Base-by-base conservation (phyloP, 106 monocot genomes). In the Dendrobium officinale region DNA sequence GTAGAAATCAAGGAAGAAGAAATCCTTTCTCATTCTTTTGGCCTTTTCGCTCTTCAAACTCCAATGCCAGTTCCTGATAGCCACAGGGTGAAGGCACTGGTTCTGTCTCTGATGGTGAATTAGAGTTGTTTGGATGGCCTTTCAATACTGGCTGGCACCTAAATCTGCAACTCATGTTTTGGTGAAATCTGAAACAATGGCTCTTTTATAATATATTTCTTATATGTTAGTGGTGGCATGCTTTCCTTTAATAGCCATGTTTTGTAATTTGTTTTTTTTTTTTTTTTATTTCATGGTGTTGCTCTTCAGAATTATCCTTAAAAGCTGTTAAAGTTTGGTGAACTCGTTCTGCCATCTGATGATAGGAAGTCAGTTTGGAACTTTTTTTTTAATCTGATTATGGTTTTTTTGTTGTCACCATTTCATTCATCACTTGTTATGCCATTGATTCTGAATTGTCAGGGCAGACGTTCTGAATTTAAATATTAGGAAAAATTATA, bases 21-120 rank as follows among this genome's bases (percentile, higher is more conserved):
- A 90, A 88, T 48, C 83, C 81, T 4, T 88, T 88, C 72, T 88
- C 92, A 19, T 90, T 86, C 79, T 72, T 88, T 6, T 92, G 92
- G 92, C 94, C 92, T 55, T 90, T 92, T 67, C 86, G 89, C 33
- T 81, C 83, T 8, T 81, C 89, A 7, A 86, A 42, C 77, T 77
- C 91, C 11, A 29, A 47, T 76, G 76, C 48, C n/a, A 18, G 13
- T 76, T 7, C 20, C 42, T 74, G 43, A 74, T 74, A 44, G 41
- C 33, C 5, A 37, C 4, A 37, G 33, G 70, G 33, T 15, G 70
- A 13, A 66, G 6, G 24, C 6, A 22, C 17, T 58, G 58, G 17
- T 58, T n/a, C 58, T 17, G 58, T 58, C 18, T 3, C 58, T 66
- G 22, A 4, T 9, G 64, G 24, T 26, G 64, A 66, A 26, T 10